Evolutionary conservation across 257 asterid genomes (phyloP).

Genomic region (Ligustrum vulgare): DNA sequence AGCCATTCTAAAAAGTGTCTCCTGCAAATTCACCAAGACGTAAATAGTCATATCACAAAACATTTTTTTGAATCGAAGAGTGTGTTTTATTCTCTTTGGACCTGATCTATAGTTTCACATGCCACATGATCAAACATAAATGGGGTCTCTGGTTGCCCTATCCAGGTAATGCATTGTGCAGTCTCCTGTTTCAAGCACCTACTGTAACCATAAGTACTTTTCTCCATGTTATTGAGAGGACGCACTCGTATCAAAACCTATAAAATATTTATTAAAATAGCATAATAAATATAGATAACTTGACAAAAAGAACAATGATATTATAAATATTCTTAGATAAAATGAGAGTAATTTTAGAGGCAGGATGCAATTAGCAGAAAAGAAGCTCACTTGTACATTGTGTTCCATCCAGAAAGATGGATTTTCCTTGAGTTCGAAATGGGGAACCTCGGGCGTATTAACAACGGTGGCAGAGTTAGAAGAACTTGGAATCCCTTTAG

Average conservation of each 20-base stretch:
- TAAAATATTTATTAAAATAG: constrained; percentile 4
- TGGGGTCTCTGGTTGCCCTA: constrained; percentile 92
- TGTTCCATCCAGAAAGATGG: constrained; percentile 97
- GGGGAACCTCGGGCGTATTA: constrained; percentile 74
- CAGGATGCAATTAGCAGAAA: background rate
- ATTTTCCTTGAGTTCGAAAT: constrained; percentile 85
- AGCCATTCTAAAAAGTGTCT: constrained; percentile 85
- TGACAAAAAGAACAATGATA: constrained; percentile 3
- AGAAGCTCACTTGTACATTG: constrained; percentile 78
- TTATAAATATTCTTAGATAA: background rate
- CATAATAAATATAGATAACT: constrained; percentile 7
- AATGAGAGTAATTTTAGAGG: background rate
- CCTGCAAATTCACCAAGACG: constrained; percentile 49
- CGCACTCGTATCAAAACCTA: constrained; percentile 91
- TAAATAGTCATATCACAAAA: constrained; percentile 18
- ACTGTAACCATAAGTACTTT: constrained; percentile 51
- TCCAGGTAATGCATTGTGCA: constrained; percentile 83
- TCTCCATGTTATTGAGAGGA: constrained; percentile 82
- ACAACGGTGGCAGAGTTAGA: constrained; percentile 47
- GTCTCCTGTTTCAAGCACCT: constrained; percentile 94
- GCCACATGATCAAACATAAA: constrained; percentile 96
- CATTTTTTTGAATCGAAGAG: constrained; percentile 9
- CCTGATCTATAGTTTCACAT: constrained; percentile 90
- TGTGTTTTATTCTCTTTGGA: constrained; percentile 21
- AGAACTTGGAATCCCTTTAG: constrained; percentile 65